Percentiles rank a stretch among this genome's conserved stretches.
These are phyloP conservation scores for Globisporangium acanthophoron DNA, from an alignment of 352 stramenopile genomes.

Conservation along the genomic window DNA sequence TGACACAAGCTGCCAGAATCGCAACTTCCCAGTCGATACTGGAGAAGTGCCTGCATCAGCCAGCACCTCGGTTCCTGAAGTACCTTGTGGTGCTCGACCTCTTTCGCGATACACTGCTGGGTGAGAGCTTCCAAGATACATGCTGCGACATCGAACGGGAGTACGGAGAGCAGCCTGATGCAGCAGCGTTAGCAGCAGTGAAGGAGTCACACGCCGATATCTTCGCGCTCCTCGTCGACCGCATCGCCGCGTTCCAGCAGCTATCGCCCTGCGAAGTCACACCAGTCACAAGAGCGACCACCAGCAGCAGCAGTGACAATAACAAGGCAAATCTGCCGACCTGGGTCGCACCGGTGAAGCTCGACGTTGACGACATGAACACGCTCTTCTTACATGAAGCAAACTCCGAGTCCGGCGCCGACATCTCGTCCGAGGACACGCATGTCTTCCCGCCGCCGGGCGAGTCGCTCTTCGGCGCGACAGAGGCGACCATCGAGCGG, in stretches of 20 bases:
- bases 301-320: not conserved
- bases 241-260: slow-evolving; percentile 23
- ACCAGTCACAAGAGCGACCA: not conserved
- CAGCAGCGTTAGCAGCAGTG: not conserved
- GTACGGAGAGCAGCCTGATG: too few species aligned
- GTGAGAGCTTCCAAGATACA: slow-evolving; percentile 11
- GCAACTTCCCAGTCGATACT: not conserved
- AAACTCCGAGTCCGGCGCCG: slow-evolving; percentile 17
- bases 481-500: not conserved
- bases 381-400: slow-evolving; percentile 35
- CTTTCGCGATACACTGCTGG: slow-evolving; percentile 29
- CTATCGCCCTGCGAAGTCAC: slow-evolving; percentile 4
- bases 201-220: slow-evolving; percentile 7
- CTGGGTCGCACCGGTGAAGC: slow-evolving; percentile 30
- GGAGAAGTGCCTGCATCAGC: not conserved
- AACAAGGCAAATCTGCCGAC: slow-evolving; percentile 19
- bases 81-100: slow-evolving; percentile 38
- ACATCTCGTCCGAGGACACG: slow-evolving; percentile 36
- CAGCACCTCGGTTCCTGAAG: slow-evolving; percentile 16
- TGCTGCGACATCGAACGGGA: not conserved
- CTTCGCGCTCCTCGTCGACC: slow-evolving; percentile 24
- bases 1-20: not conserved
- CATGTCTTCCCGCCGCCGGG: slow-evolving; percentile 35
- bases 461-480: slow-evolving; percentile 2
- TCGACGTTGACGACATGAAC: slow-evolving; percentile 28